Evolutionary conservation across 2,329 filamentous ascomycete genomes (phyloP).

Genomic region (Xylariaceae sp.): DNA sequence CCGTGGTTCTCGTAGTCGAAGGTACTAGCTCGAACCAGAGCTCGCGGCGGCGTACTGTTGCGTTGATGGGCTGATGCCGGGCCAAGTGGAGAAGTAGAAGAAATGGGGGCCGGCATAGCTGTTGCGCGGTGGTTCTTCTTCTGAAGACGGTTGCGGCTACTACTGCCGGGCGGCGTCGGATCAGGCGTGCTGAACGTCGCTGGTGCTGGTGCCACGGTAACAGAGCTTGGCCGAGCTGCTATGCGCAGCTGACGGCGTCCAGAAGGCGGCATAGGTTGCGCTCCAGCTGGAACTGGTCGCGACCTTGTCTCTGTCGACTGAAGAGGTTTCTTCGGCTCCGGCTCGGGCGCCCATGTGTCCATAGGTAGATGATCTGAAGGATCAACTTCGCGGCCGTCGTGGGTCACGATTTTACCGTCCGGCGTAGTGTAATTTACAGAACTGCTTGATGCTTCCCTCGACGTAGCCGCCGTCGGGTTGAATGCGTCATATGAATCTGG

Average conservation of each 20-base stretch:
- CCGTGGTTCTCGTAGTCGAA: conserved; percentile 55
- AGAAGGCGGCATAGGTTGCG: conserved; percentile 48
- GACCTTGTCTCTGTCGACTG: conserved; percentile 29
- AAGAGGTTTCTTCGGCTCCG: conserved; percentile 54
- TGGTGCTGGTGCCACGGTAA: conserved; percentile 34
- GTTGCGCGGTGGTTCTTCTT: conserved; percentile 55
- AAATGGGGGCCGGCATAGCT: conserved; percentile 36
- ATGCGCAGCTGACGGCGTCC: conserved; percentile 51
- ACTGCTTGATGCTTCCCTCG: conserved; percentile 26
- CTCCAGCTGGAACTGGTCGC: conserved; percentile 48
- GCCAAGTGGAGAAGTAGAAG: conserved; percentile 45
- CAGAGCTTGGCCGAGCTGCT: conserved; percentile 47
- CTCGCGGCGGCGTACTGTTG: conserved; percentile 43
- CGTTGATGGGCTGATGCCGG: conserved; percentile 51
- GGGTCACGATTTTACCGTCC: conserved; percentile 67
- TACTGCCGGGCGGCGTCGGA: conserved; percentile 33
- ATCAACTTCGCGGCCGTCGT: conserved; percentile 73
- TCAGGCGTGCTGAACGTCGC: conserved; percentile 27
- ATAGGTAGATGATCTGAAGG: conserved; percentile 77
- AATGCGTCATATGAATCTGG: conserved; percentile 73
- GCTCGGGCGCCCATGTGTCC: conserved; percentile 73
- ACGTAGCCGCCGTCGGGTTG: conserved; percentile 54
- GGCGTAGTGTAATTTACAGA: conserved; percentile 45
- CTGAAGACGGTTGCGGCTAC: conserved; percentile 58
- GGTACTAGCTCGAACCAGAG: conserved; percentile 44